Evolutionary conservation across 768 basidiomycete species (phyloP), one percentile per base, ranked within the genome.

Genomic region (Candolleomyces eurysporus): DNA sequence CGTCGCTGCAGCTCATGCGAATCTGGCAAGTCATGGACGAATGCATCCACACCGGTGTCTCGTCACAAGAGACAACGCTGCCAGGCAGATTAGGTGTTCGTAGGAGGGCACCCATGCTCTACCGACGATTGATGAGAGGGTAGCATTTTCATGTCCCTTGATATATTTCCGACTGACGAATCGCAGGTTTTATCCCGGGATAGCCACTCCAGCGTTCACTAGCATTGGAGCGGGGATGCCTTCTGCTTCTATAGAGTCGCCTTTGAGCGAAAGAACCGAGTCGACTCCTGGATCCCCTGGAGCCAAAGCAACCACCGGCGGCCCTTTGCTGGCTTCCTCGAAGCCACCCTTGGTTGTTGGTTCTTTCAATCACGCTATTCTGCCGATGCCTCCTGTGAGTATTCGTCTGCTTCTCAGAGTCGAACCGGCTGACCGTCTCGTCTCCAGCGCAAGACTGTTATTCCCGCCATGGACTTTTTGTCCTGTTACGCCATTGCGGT

Each of bases 21-120:
- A 94, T 96, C 51, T 96, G 94, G 94, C 69, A 78, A 58, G 92
- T 94, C 5, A 97, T 97, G 96, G 94, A 96, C 69, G 85, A 88
- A 60, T 96, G 92, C 71, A 98, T 97, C 63, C 89, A 80, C 48
- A 82, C 83, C 2, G 96, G 96, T 19, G 94, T 98, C 9, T 88
- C 91, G 2, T 82, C 92, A 1, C 78, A 84, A 3, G 90, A 96
- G 66, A 79, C 80, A 48, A 86, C 84, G n/a, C 82, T 98, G 2
- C 96, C 96, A 0, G 96, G 96, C n/a, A 82, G 93, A 21, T 76
- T 98, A 17, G 75, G 83, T 7, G 78, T 98, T 26, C 82, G 89
- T 39, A 82, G 95, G 14, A 83, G 94, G 45, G 96, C 96, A 16
- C 94, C 95, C 0, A 88, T 89, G 71, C 82, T 98, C 39, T 98